Conservation (phyloP, 768 basidiomycete species). For the Tulasnella sp. region DNA sequence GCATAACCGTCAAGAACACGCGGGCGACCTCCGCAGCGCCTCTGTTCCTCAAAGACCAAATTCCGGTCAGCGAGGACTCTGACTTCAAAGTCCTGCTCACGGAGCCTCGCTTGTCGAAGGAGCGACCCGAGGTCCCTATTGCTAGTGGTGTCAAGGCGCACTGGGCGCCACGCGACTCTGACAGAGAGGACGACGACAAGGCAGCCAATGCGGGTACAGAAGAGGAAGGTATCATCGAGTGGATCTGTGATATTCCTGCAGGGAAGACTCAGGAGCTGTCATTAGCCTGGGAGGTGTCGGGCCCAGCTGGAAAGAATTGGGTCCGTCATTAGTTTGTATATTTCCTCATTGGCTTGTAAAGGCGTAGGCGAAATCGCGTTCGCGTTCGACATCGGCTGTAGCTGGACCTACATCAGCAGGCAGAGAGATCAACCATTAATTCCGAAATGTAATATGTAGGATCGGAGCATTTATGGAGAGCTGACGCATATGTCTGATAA, state of each 20-base stretch:
- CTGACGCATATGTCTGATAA: no score
- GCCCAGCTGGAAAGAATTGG: slow-evolving; percentile 19
- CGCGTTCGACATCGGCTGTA: no score
- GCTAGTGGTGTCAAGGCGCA: slow-evolving; percentile 20
- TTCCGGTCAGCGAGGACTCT: slow-evolving; percentile 35
- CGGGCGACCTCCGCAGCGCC: not conserved
- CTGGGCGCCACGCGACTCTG: slow-evolving; percentile 3
- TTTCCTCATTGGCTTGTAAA: not conserved
- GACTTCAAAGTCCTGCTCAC: slow-evolving; percentile 33
- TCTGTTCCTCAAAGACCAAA: slow-evolving; percentile 35
- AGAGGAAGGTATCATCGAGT: slow-evolving; percentile 23
- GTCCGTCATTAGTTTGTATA: not conserved
- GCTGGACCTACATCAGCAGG: no score
- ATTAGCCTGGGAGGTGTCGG: slow-evolving; percentile 15
- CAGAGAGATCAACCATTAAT: no score
- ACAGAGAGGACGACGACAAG: not conserved
- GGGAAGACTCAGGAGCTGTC: slow-evolving; percentile 22
- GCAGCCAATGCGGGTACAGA: slow-evolving; percentile 1
- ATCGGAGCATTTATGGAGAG: no score
- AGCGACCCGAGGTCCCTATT: slow-evolving; percentile 15
- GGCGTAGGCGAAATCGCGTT: no score
- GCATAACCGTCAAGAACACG: slow-evolving; percentile 36
- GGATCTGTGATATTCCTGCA: slow-evolving; percentile 23
- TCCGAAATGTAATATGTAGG: no score
- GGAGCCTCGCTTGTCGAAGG: slow-evolving; percentile 32